phyloP scores from a whole-genome alignment of 805 yeast species.

The Tetrapisispora namnaoensis region DNA sequence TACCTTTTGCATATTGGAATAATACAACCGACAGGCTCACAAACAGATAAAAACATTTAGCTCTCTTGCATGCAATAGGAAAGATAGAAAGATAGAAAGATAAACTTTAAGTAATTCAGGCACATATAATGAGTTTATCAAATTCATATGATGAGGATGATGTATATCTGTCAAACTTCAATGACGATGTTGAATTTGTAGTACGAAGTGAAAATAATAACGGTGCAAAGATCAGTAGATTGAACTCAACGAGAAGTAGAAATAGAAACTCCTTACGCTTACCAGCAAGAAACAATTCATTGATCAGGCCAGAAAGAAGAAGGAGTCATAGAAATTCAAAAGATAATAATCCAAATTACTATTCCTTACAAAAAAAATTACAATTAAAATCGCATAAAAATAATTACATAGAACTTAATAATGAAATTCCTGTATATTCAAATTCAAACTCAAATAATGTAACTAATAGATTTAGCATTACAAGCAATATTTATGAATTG shows the following conservation, averaged over 20 bases:
- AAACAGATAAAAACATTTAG: too few species aligned
- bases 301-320: constrained; percentile 80
- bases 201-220: not conserved
- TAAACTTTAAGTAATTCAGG: not conserved
- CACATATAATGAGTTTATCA: not conserved
- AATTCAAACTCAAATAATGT: not conserved
- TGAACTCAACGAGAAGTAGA: not conserved
- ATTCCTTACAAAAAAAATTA: constrained; percentile 59
- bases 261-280: not conserved
- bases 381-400: constrained; percentile 54
- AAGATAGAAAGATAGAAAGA: not conserved
- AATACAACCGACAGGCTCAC: too few species aligned
- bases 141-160: not conserved
- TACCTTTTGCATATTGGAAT: too few species aligned
- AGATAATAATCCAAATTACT: constrained; percentile 59
- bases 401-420: not conserved
- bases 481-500: constrained; percentile 3
- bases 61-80: too few species aligned
- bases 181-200: not conserved
- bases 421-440: not conserved
- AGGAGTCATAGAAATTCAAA: constrained; percentile 39
- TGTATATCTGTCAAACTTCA: not conserved
- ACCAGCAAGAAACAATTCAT: constrained; percentile 38
- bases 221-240: not conserved
- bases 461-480: constrained; percentile 1